A percentile compares a stretch with the other conserved stretches of the same genome.
These are phyloP conservation scores for Tuber aestivum DNA, from an alignment of 495 filamentous ascomycete species.

Conservation along the genomic window DNA sequence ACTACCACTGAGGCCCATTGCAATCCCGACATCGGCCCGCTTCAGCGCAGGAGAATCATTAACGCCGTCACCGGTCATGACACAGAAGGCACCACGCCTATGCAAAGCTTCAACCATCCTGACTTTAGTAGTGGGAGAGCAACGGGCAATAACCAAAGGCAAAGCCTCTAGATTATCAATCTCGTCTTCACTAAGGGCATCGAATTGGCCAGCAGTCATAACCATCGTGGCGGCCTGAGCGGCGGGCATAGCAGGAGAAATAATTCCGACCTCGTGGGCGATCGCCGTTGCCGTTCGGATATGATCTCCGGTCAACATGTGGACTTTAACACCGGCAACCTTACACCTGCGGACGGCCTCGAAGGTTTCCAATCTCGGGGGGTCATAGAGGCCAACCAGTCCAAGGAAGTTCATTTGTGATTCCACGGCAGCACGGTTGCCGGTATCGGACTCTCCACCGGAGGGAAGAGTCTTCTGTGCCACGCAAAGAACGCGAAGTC, in stretches of 20 bases:
- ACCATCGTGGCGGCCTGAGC: slow-evolving; percentile 48
- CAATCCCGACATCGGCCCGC: slow-evolving; percentile 76
- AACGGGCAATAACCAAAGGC: slow-evolving; percentile 65
- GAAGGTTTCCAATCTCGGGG: slow-evolving; percentile 62
- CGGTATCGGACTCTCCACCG: slow-evolving; percentile 39
- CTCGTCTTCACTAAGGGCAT: slow-evolving; percentile 57
- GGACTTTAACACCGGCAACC: slow-evolving; percentile 54
- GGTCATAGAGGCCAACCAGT: slow-evolving; percentile 67
- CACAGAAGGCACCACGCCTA: slow-evolving; percentile 59
- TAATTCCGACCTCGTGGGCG: slow-evolving; percentile 51
- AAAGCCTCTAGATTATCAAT: slow-evolving; percentile 62
- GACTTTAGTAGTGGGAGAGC: slow-evolving; percentile 66
- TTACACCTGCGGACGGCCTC: slow-evolving; percentile 52
- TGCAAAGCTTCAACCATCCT: slow-evolving; percentile 74
- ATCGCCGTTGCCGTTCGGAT: slow-evolving; percentile 59
- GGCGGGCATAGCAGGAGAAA: slow-evolving; percentile 39
- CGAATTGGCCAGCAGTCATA: slow-evolving; percentile 66
- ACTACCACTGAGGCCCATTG: slow-evolving; percentile 69
- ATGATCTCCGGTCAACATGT: slow-evolving; percentile 64
- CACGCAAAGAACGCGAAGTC: slow-evolving; percentile 55
- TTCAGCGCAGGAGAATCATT: slow-evolving; percentile 81
- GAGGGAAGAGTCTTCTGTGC: slow-evolving; percentile 45
- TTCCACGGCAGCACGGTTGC: slow-evolving; percentile 52
- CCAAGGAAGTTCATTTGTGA: slow-evolving; percentile 58
- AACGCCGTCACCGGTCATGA: slow-evolving; percentile 86